phyloP scores from a whole-genome alignment of 257 asterid species.

The Petrea volubilis region DNA sequence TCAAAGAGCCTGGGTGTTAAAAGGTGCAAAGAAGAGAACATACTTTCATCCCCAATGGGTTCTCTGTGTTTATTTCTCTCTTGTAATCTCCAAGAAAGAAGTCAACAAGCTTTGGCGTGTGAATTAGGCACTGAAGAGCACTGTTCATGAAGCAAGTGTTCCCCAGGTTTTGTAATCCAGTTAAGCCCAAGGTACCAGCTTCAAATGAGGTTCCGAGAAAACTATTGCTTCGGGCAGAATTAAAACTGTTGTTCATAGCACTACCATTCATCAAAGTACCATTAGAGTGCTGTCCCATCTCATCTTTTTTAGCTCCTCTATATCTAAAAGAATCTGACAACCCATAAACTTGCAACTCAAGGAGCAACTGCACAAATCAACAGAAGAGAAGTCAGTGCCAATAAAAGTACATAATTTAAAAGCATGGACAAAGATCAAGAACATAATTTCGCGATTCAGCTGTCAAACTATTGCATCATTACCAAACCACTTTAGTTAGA shows the following conservation, averaged over 20 bases:
- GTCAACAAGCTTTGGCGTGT: slow-evolving; percentile 94
- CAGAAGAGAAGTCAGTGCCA: slow-evolving; percentile 26
- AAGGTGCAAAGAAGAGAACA: slow-evolving; percentile 24
- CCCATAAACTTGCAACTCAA: slow-evolving; percentile 97
- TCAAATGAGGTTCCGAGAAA: slow-evolving; percentile 61
- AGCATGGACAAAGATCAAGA: slow-evolving; percentile 20
- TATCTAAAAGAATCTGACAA: slow-evolving; percentile 73
- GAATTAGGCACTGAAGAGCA: slow-evolving; percentile 91
- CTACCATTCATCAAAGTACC: slow-evolving; percentile 68
- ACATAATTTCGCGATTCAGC: slow-evolving; percentile 8
- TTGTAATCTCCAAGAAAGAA: slow-evolving; percentile 94
- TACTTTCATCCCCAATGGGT: slow-evolving; percentile 97
- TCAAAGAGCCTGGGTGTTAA: slow-evolving; percentile 20
- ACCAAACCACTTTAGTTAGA: neutral
- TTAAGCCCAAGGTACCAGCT: slow-evolving; percentile 86
- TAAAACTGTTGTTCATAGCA: slow-evolving; percentile 39
- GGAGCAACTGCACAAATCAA: slow-evolving; percentile 61
- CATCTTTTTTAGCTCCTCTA: slow-evolving; percentile 60
- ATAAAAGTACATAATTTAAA: slow-evolving; percentile 3
- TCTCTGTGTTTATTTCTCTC: slow-evolving; percentile 79
- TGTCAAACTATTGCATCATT: neutral
- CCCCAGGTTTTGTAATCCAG: slow-evolving; percentile 94
- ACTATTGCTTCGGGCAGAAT: slow-evolving; percentile 48
- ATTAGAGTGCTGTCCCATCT: slow-evolving; percentile 37
- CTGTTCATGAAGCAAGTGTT: slow-evolving; percentile 99